These are phyloP conservation scores for Euphorbia schlechtendalii DNA, from an alignment of 441 rosid species.

Conservation along the genomic window DNA sequence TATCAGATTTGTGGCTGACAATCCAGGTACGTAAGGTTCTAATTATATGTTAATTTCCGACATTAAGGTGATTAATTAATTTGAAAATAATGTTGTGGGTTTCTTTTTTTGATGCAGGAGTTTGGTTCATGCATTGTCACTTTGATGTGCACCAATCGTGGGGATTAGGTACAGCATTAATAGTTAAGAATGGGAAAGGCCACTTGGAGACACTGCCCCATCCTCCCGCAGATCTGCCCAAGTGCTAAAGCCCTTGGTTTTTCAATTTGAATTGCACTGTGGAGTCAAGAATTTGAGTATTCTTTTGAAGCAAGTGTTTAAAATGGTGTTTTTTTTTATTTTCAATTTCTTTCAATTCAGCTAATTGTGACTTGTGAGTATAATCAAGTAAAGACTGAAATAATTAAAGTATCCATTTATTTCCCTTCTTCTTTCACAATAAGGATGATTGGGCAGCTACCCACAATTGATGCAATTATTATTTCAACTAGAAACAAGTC, in stretches of 20 bases:
- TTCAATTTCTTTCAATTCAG: constrained; percentile 15
- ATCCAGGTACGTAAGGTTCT: constrained; percentile 47
- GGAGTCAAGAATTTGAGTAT: constrained; percentile 23
- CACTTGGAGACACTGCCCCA: constrained; percentile 6
- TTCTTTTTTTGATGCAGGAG: constrained; percentile 33
- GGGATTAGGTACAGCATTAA: constrained; percentile 65
- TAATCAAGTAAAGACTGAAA: constrained; percentile 13
- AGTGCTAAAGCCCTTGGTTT: too few species aligned
- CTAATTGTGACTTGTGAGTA: constrained; percentile 21
- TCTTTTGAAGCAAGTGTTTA: constrained; percentile 25
- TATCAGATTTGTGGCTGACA: constrained; percentile 65
- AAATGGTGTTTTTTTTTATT: constrained; percentile 2
- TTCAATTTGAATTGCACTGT: background rate
- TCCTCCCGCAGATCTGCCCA: too few species aligned
- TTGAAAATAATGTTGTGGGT: background rate
- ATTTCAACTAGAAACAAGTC: too few species aligned
- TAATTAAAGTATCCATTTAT: constrained; percentile 22
- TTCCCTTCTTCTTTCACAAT: too few species aligned
- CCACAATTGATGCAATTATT: too few species aligned
- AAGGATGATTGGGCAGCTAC: too few species aligned
- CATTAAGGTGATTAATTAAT: background rate
- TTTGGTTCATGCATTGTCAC: constrained; percentile 88
- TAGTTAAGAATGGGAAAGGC: constrained; percentile 64
- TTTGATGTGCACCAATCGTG: constrained; percentile 69
- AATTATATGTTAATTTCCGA: background rate